phyloP scores from a whole-genome alignment of 2,329 filamentous ascomycete species.

The Beauveria asiatica region DNA sequence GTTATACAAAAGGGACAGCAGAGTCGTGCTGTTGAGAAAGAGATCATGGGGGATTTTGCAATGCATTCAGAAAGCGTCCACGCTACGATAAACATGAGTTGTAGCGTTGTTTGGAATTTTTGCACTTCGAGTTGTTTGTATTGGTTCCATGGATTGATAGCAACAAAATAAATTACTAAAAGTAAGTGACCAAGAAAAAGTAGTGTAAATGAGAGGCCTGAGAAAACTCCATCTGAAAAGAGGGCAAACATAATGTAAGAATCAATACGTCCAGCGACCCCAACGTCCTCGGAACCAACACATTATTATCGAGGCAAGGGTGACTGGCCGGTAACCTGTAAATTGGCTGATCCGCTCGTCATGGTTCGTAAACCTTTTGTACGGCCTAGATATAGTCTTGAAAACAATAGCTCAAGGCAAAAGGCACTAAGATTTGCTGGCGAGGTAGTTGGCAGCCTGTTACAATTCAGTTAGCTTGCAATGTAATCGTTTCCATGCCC shows the following conservation, averaged over 20 bases:
- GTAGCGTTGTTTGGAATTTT: background rate
- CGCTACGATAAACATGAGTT: too few species aligned
- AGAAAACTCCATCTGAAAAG: slow-evolving; percentile 2
- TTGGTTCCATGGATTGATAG: background rate
- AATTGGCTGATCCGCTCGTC: background rate
- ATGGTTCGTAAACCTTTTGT: background rate
- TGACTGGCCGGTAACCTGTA: background rate
- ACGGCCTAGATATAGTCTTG: background rate
- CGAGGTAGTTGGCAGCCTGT: slow-evolving; percentile 47
- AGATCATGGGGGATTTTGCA: background rate
- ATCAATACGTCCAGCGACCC: background rate
- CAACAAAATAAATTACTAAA: background rate
- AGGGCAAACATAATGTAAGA: background rate
- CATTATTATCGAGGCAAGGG: background rate
- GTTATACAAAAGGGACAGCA: background rate
- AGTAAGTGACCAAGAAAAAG: background rate
- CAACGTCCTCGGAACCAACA: background rate
- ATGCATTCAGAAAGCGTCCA: background rate
- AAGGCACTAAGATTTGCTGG: slow-evolving; percentile 40
- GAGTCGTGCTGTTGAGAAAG: background rate
- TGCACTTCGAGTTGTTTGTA: background rate
- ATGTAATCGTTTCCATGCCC: slow-evolving; percentile 17
- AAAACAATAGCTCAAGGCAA: background rate
- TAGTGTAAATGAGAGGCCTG: slow-evolving; percentile 1
- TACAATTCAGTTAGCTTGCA: background rate